These are phyloP conservation scores for Candida sp. DNA, from an alignment of 1,139 yeast species.

Conservation along the genomic window DNA sequence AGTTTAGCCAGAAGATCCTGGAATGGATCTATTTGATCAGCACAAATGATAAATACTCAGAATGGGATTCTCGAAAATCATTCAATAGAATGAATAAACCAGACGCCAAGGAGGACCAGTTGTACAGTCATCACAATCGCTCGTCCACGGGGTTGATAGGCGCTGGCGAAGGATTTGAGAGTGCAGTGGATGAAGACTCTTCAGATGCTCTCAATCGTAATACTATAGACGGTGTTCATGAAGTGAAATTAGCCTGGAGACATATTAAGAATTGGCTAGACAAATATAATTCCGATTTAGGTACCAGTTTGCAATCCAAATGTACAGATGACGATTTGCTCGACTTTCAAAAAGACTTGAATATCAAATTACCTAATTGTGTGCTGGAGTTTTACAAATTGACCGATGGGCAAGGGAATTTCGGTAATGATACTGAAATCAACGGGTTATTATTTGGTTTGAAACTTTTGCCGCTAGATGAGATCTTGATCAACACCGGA, in stretches of 20 bases:
- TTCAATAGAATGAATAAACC: slow-evolving; percentile 45
- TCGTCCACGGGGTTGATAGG: slow-evolving; percentile 18
- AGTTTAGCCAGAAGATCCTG: slow-evolving; percentile 30
- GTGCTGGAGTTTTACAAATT: slow-evolving; percentile 56
- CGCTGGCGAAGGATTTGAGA: slow-evolving; percentile 2
- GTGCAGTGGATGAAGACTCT: slow-evolving; percentile 6
- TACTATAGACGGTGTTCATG: slow-evolving; percentile 54
- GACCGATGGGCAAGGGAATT: slow-evolving; percentile 68
- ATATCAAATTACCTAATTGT: slow-evolving; percentile 54
- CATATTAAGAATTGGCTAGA: slow-evolving; percentile 62
- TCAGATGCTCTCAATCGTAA: slow-evolving; percentile 7
- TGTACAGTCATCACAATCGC: slow-evolving; percentile 27
- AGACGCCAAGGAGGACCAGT: slow-evolving; percentile 29
- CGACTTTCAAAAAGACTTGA: slow-evolving; percentile 65
- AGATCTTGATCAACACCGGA: slow-evolving; percentile 59
- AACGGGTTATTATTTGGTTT: slow-evolving; percentile 64
- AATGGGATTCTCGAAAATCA: slow-evolving; percentile 52
- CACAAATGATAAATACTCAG: slow-evolving; percentile 68
- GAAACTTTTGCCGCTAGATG: slow-evolving; percentile 62
- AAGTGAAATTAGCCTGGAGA: slow-evolving; percentile 65
- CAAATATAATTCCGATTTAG: slow-evolving; percentile 53
- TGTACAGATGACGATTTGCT: slow-evolving; percentile 61
- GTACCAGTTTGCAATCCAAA: slow-evolving; percentile 56
- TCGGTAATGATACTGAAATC: slow-evolving; percentile 41
- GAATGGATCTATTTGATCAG: slow-evolving; percentile 64